These are phyloP conservation scores for Sinapis alba DNA, from an alignment of 441 rosid species.

Conservation along the genomic window DNA sequence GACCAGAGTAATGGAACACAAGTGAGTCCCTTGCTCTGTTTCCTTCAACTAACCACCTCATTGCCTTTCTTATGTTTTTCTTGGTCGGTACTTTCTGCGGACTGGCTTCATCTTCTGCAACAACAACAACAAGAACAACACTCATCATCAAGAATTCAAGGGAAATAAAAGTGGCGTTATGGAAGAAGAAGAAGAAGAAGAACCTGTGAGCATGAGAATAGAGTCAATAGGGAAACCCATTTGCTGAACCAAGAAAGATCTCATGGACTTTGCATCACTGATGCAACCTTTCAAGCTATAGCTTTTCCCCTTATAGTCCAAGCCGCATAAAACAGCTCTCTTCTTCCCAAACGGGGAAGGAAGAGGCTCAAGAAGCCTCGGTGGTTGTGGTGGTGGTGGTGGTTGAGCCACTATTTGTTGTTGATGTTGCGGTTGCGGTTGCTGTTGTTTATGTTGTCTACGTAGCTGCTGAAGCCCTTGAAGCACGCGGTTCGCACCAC, in stretches of 20 bases:
- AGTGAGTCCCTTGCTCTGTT: conserved; percentile 72
- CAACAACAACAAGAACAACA: conserved; percentile 3
- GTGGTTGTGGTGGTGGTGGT: neutral
- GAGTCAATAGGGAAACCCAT: conserved; percentile 68
- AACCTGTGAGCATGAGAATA: conserved; percentile 71
- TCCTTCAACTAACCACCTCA: conserved; percentile 79
- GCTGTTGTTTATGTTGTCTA: conserved; percentile 23
- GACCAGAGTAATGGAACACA: conserved; percentile 85
- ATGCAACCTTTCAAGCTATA: conserved; percentile 64
- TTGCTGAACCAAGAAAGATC: conserved; percentile 55
- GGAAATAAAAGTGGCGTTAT: neutral
- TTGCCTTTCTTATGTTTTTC: conserved; percentile 63
- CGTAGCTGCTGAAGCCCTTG: conserved; percentile 37
- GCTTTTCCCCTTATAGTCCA: conserved; percentile 57
- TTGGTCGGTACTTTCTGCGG: conserved; percentile 65
- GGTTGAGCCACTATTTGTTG: conserved; percentile 20
- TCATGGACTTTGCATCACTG: conserved; percentile 77
- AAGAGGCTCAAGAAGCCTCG: conserved; percentile 34
- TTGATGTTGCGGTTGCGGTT: neutral
- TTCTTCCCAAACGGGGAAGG: conserved; percentile 60
- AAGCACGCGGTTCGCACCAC: conserved; percentile 36
- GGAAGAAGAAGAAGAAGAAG: neutral
- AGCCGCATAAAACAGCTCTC: conserved; percentile 74
- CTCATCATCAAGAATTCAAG: neutral
- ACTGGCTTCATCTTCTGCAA: conserved; percentile 64